A percentile compares a stretch with the other conserved stretches of the same genome.
Evolutionary conservation across 441 rosid genomes (phyloP).

Genomic region (Hura crepitans): DNA sequence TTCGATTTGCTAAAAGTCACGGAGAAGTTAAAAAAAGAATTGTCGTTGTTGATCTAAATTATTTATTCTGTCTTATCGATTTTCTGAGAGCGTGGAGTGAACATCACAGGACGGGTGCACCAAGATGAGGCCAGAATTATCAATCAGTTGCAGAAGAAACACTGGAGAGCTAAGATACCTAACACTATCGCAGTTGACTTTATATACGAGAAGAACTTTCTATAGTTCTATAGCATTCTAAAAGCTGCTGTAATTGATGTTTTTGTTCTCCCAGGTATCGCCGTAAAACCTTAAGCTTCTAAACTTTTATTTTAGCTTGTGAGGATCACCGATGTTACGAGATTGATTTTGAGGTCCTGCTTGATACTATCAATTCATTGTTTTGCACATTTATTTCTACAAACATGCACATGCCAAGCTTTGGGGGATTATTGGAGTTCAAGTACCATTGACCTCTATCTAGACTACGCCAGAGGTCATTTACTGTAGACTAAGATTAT

Average conservation of each 20-base stretch:
- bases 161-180: slow-evolving; percentile 61
- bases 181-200: slow-evolving; percentile 73
- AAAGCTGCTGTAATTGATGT: slow-evolving; percentile 72
- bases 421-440: slow-evolving; percentile 97
- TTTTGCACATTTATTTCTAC: slow-evolving; percentile 31
- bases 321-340: not conserved
- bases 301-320: not conserved
- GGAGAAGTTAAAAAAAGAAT: not conserved
- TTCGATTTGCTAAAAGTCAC: not conserved
- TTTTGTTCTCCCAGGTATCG: slow-evolving; percentile 67
- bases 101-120: slow-evolving; percentile 47
- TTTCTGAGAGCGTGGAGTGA: slow-evolving; percentile 69
- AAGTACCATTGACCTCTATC: slow-evolving; percentile 80
- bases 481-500: not conserved
- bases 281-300: not conserved
- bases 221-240: slow-evolving; percentile 61
- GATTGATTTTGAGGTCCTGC: slow-evolving; percentile 8
- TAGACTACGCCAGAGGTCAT: slow-evolving; percentile 84
- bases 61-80: not conserved
- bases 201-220: slow-evolving; percentile 72
- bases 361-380: not conserved
- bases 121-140: slow-evolving; percentile 70
- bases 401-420: slow-evolving; percentile 79
- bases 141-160: slow-evolving; percentile 56
- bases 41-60: not conserved